Evolutionary conservation across 495 filamentous ascomycete species (phyloP).

Genomic region (Penicillium steckii): DNA sequence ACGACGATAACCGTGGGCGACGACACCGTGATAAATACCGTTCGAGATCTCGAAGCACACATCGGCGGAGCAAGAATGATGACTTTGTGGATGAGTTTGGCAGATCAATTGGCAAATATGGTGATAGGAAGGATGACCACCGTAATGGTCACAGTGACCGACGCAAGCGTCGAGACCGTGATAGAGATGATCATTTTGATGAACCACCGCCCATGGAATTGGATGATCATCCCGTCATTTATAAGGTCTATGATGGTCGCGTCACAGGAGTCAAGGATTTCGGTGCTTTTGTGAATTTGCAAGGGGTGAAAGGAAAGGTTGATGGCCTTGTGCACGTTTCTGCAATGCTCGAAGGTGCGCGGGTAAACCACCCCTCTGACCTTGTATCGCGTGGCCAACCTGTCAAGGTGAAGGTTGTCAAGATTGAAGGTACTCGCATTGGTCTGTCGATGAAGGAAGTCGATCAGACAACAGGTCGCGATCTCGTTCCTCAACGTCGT

Average conservation of each 20-base stretch:
- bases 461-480: constrained; percentile 84
- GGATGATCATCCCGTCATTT: constrained; percentile 77
- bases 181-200: constrained; percentile 65
- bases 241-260: constrained; percentile 87
- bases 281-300: constrained; percentile 92
- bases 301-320: constrained; percentile 80
- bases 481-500: constrained; percentile 76
- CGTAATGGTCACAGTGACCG: constrained; percentile 42
- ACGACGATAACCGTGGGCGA: constrained; percentile 53
- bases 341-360: constrained; percentile 80
- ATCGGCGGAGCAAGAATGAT: constrained; percentile 45
- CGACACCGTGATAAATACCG: constrained; percentile 52
- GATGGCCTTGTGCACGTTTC: constrained; percentile 97
- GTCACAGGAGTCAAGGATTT: constrained; percentile 94
- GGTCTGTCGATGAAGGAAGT: constrained; percentile 97
- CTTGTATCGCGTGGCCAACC: constrained; percentile 75
- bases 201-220: constrained; percentile 73
- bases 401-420: constrained; percentile 91
- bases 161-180: constrained; percentile 38
- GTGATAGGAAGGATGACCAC: constrained; percentile 40
- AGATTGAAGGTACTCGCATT: constrained; percentile 75
- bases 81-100: constrained; percentile 67
- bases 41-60: constrained; percentile 53
- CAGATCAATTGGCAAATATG: constrained; percentile 39
- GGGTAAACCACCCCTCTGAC: constrained; percentile 91